Conservation (phyloP, 106 monocot genomes). For the Posidonia australis region DNA sequence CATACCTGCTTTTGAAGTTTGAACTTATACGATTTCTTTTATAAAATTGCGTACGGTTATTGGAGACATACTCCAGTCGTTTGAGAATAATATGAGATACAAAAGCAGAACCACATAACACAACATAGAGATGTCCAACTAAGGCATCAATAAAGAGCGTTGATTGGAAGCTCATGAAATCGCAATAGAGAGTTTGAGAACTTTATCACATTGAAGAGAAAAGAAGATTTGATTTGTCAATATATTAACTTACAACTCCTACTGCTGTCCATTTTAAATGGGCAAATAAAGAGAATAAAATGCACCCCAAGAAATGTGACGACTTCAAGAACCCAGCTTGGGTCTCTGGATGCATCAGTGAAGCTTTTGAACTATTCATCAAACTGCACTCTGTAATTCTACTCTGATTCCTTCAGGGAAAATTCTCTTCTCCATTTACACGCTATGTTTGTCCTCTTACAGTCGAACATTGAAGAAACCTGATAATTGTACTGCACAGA, state of each 20-base stretch:
- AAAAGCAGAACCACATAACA: no score
- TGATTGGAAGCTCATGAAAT: no score
- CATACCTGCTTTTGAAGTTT: not conserved
- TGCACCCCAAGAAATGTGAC: no score
- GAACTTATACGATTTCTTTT: not conserved
- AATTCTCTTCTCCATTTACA: conserved; percentile 1
- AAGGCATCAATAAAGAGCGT: no score
- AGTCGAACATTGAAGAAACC: not conserved
- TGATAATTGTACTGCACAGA: not conserved
- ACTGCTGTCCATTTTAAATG: no score
- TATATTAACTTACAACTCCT: no score
- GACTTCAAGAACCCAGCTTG: no score
- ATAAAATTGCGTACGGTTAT: not conserved
- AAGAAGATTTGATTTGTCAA: not conserved
- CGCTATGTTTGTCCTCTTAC: not conserved
- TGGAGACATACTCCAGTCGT: not conserved
- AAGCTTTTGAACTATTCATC: not conserved
- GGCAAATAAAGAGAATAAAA: no score
- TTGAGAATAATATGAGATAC: no score
- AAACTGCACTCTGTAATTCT: not conserved
- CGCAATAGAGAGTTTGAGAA: no score
- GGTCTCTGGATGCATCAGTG: no score
- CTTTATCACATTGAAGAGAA: not conserved
- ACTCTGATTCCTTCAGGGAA: not conserved
- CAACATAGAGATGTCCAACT: no score